Evolutionary conservation across 2,329 filamentous ascomycete genomes (phyloP), one percentile per base, ranked within the genome.

Genomic region (Simplicillium sp.): DNA sequence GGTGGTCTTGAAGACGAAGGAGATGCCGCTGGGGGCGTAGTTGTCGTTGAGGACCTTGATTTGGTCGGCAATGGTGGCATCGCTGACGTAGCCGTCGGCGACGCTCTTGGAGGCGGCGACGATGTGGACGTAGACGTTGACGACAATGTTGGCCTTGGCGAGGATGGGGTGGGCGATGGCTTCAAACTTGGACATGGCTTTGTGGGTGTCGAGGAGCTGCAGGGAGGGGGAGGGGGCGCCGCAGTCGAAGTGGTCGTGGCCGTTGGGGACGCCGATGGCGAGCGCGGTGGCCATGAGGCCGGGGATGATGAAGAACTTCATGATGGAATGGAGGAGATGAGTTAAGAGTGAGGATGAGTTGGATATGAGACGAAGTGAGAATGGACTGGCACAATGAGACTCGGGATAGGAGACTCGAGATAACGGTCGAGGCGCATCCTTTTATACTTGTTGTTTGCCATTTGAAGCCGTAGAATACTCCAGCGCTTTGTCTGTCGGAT

Each of bases 1-100:
- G 28, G 55, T 65, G 42, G 57, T 55, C 38, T 60, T 57, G 37
- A 68, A 58, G 36, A 56, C 59, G 54, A 72, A 73, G 11, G 52
- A 48, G 52, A 71, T 59, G 43, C 59, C 57, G 40, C 66, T 55
- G 0, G 60, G 55, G 20, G 56, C 56, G 44, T 64, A 73, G 36
- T 62, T 61, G 4, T 44, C 38, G 51, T 72, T 72, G 50, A 73
- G 50, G 32, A 64, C 61, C 38, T 34, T 38, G 34, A 13, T 37
- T 12, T 31, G n/a, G 34, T 18, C 18, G 33, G 38, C 29, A 18
- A 16, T 18, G 14, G 29, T 38, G 18, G n/a, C n/a, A 11, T n/a
- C 31, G 8, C 55, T 60, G 36, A 63, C 39, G 40, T 62, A 62
- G 17, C 60, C 60, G 34, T 54, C 59, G 28, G 43, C 44, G 14